Conservation (phyloP, 1,284 basidiomycete species). For the Ganoderma boninense region DNA sequence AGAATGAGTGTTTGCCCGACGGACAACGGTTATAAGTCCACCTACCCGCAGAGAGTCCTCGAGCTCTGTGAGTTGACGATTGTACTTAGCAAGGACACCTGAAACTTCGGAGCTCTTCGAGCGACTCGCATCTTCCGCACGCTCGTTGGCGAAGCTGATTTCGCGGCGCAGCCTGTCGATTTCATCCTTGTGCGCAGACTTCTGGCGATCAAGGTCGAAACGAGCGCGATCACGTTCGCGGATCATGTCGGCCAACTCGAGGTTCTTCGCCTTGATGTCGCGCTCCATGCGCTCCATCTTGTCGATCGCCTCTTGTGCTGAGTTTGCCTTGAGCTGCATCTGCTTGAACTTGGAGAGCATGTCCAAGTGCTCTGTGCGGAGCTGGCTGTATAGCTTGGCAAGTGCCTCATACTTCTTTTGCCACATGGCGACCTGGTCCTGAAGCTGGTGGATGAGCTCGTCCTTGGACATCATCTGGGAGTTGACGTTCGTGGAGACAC, state of each 20-base stretch:
- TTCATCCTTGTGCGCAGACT: constrained; percentile 96
- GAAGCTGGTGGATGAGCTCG: constrained; percentile 94
- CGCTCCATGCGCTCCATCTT: constrained; percentile 99
- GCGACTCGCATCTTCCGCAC: constrained; percentile 92
- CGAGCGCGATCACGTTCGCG: constrained; percentile 96
- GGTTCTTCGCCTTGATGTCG: constrained; percentile 97
- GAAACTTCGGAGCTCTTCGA: constrained; percentile 96
- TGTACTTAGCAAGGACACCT: constrained; percentile 90
- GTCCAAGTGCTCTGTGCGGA: constrained; percentile 97
- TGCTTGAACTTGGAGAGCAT: constrained; percentile 98
- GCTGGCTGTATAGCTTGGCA: constrained; percentile 98
- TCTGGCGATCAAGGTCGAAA: constrained; percentile 96
- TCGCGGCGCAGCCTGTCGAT: constrained; percentile 93
- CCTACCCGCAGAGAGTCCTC: constrained; percentile 92
- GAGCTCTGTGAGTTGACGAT: constrained; percentile 94
- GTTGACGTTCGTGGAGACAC: constrained; percentile 82
- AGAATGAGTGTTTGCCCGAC: constrained; percentile 21
- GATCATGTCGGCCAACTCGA: constrained; percentile 99
- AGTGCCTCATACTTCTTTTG: constrained; percentile 99
- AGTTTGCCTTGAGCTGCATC: constrained; percentile 97
- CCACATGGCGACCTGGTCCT: constrained; percentile 97
- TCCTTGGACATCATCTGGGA: constrained; percentile 95
- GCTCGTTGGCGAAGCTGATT: constrained; percentile 96
- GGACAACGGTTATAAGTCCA: constrained; percentile 11
- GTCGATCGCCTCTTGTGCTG: constrained; percentile 98